Conservation (phyloP, 768 basidiomycete genomes). For the Holtermannia corniformis region DNA sequence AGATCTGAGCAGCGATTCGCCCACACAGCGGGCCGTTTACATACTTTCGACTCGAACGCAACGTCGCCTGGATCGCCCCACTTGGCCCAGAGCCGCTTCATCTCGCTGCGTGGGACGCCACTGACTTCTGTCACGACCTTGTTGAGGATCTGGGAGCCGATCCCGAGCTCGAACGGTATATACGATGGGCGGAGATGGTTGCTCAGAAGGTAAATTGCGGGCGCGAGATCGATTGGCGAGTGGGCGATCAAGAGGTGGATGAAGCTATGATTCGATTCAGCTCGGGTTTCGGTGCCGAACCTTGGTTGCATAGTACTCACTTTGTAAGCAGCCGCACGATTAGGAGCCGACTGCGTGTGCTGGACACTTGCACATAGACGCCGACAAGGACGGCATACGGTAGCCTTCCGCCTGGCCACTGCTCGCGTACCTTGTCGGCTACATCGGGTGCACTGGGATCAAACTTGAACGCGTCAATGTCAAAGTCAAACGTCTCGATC, state of each 20-base stretch:
- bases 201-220: conserved; percentile 71
- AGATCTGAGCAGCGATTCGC: neutral
- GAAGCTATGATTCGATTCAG: conserved; percentile 63
- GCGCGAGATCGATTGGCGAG: conserved; percentile 60
- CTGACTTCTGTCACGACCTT: conserved; percentile 41
- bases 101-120: conserved; percentile 28
- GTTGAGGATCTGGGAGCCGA: conserved; percentile 46
- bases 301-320: conserved; percentile 15
- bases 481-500: conserved; percentile 33
- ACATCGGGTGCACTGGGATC: conserved; percentile 18
- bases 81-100: conserved; percentile 49
- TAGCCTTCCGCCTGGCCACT: conserved; percentile 35
- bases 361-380: conserved; percentile 38
- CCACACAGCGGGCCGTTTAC: neutral
- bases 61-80: conserved; percentile 82
- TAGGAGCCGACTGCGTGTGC: conserved; percentile 30
- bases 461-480: conserved; percentile 34
- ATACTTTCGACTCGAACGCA: conserved; percentile 63
- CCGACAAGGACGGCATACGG: conserved; percentile 39
- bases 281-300: neutral
- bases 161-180: conserved; percentile 49
- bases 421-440: neutral
- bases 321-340: conserved; percentile 39
- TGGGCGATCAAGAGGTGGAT: conserved; percentile 58
- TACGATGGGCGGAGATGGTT: conserved; percentile 72